Percentiles rank a stretch among this genome's conserved stretches.
Evolutionary conservation across 345 rosid genomes (phyloP).

Genomic region (Litchi chinensis): DNA sequence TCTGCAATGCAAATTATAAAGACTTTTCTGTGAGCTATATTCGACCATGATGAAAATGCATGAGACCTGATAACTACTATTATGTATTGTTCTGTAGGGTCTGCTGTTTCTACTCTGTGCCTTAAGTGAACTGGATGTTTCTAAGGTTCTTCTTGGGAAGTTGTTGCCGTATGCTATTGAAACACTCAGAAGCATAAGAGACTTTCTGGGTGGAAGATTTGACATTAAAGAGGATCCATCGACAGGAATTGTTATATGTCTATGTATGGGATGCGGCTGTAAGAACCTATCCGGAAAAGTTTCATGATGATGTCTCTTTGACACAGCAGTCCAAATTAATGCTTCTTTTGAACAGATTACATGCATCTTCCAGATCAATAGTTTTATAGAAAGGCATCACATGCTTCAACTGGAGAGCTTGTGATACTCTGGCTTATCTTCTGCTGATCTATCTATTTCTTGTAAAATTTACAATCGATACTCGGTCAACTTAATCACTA

Average conservation of each 20-base stretch:
- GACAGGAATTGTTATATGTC: slow-evolving; percentile 68
- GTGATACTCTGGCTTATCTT: not conserved
- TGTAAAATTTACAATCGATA: too few relatives aligned
- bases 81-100: slow-evolving; percentile 46
- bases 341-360: slow-evolving; percentile 6
- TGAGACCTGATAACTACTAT: not conserved
- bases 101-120: slow-evolving; percentile 79
- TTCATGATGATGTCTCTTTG: slow-evolving; percentile 35
- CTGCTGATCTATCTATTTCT: too few relatives aligned
- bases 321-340: not conserved
- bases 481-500: too few relatives aligned
- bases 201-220: slow-evolving; percentile 68
- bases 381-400: not conserved
- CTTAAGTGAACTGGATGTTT: slow-evolving; percentile 70
- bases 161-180: slow-evolving; percentile 78
- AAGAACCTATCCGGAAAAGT: slow-evolving; percentile 73
- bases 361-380: not conserved
- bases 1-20: not conserved
- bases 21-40: not conserved
- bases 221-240: slow-evolving; percentile 66
- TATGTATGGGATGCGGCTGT: slow-evolving; percentile 74
- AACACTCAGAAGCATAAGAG: slow-evolving; percentile 67
- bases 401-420: not conserved
- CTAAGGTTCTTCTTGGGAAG: slow-evolving; percentile 85
- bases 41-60: not conserved